Evolutionary conservation across 768 basidiomycete species (phyloP).

Genomic region (Xanthoconium purpureum): DNA sequence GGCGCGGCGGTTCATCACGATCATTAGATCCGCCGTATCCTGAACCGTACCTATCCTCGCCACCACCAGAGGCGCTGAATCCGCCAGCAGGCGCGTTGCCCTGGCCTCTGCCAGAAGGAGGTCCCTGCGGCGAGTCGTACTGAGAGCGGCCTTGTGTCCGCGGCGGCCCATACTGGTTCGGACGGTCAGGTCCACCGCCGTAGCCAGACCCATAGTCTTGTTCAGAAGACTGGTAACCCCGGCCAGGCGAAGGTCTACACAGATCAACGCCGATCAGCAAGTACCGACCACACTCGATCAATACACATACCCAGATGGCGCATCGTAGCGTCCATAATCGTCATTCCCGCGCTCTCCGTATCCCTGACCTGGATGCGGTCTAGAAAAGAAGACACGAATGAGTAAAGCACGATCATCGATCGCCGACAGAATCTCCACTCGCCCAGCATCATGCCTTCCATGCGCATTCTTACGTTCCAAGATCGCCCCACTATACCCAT

Average conservation of each 20-base stretch:
- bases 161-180: conserved; percentile 9
- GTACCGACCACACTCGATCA: neutral
- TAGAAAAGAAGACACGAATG: neutral
- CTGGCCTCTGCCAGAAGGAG: neutral
- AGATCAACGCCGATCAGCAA: neutral
- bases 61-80: conserved; percentile 11
- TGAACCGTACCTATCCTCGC: conserved; percentile 5
- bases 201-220: conserved; percentile 11
- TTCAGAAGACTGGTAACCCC: neutral
- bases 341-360: conserved; percentile 1
- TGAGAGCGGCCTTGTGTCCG: conserved; percentile 7
- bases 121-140: conserved; percentile 7
- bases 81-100: conserved; percentile 17
- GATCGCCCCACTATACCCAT: neutral
- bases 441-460: conserved; percentile 9
- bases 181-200: conserved; percentile 2
- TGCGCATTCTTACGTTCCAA: neutral
- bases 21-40: conserved; percentile 1
- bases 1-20: conserved; percentile 3
- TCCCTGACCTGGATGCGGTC: neutral
- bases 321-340: conserved; percentile 2
- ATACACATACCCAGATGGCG: neutral
- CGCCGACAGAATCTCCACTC: neutral
- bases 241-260: neutral
- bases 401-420: neutral